These are phyloP conservation scores for Penicillium griseofulvum DNA, from an alignment of 2,329 filamentous ascomycete species.

Conservation along the genomic window DNA sequence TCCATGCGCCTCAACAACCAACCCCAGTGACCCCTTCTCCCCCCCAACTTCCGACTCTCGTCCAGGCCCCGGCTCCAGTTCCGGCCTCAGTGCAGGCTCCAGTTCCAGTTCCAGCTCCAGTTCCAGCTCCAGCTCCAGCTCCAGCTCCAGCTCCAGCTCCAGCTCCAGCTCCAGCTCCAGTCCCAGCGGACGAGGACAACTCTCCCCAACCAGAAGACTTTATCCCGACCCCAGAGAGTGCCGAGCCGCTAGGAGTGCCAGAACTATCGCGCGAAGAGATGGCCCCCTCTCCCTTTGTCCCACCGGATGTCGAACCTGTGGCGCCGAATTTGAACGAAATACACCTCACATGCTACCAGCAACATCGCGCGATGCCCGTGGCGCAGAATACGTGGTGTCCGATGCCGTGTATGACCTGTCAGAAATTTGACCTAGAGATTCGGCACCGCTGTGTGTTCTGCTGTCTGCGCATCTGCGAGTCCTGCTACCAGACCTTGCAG, in stretches of 20 bases:
- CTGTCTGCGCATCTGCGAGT: conserved; percentile 40
- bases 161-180: not conserved
- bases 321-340: conserved; percentile 36
- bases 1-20: not conserved
- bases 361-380: conserved; percentile 36
- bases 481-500: conserved; percentile 36
- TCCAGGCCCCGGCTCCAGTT: not conserved
- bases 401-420: conserved; percentile 46
- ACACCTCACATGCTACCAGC: conserved; percentile 42
- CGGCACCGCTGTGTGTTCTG: conserved; percentile 44
- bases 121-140: too few relatives aligned
- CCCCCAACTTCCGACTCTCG: not conserved
- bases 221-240: conserved; percentile 33
- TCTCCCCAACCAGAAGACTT: conserved; percentile 30
- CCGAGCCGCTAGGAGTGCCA: conserved; percentile 12
- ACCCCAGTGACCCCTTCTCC: not conserved
- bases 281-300: conserved; percentile 19
- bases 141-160: not conserved
- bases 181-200: conserved; percentile 11
- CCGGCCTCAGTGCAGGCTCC: too few relatives aligned
- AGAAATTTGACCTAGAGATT: conserved; percentile 37
- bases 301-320: conserved; percentile 34
- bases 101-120: too few relatives aligned
- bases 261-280: conserved; percentile 15
- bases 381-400: conserved; percentile 42